These are phyloP conservation scores for Chlorella variabilis DNA, from an alignment of 163 green algal genomes.

Conservation along the genomic window DNA sequence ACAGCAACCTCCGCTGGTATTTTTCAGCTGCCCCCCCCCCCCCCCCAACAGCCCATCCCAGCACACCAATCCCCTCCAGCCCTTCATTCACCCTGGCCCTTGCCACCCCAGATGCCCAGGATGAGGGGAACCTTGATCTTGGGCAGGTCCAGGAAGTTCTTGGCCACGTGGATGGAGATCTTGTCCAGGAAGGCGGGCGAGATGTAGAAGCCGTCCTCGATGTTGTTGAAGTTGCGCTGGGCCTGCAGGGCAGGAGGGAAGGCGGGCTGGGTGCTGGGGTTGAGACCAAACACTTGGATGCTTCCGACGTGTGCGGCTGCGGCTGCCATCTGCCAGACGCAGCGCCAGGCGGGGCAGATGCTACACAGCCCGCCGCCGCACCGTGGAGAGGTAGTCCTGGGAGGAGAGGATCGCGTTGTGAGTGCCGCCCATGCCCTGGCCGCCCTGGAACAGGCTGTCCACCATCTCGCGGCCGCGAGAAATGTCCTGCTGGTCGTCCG, in stretches of 20 bases:
- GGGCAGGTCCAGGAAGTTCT: constrained; percentile 99
- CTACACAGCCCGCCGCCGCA: too few relatives aligned
- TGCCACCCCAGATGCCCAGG: constrained; percentile 97
- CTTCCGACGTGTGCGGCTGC: too few relatives aligned
- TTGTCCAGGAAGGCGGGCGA: constrained; percentile 99
- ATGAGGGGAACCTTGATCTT: constrained; percentile 99
- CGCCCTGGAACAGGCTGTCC: constrained; percentile 94
- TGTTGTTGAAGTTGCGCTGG: constrained; percentile 87
- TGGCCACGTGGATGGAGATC: constrained; percentile 88
- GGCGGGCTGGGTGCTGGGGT: too few relatives aligned
- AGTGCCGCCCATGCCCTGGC: constrained; percentile 75
- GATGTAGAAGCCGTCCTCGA: constrained; percentile 99
- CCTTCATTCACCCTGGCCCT: constrained; percentile 94
- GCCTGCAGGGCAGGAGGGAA: background rate
- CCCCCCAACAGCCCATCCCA: too few relatives aligned
- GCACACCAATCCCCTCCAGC: too few relatives aligned
- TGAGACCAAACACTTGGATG: too few relatives aligned
- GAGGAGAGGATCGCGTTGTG: constrained; percentile 91
- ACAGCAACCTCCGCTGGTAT: too few relatives aligned
- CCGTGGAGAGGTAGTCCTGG: constrained; percentile 89
- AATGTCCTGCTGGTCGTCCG: constrained; percentile 92
- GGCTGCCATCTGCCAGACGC: too few relatives aligned
- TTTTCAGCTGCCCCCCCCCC: too few relatives aligned
- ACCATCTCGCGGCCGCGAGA: constrained; percentile 80
- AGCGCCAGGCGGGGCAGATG: too few relatives aligned